Conservation (phyloP, 257 asterid genomes). For the Rehmannia glutinosa region DNA sequence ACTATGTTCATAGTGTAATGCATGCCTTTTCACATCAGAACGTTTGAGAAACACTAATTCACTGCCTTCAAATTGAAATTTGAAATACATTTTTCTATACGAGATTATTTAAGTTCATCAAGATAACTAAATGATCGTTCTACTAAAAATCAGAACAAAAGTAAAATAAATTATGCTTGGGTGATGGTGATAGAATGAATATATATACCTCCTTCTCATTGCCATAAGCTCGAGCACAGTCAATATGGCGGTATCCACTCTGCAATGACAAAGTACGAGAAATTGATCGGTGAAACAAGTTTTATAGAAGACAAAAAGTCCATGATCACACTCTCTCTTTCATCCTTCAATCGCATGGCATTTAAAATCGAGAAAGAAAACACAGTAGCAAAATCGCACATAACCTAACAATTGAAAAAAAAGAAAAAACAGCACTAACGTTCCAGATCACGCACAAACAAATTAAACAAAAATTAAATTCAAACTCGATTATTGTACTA, state of each 20-base stretch:
- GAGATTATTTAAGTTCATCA: not conserved
- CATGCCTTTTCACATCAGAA: not conserved
- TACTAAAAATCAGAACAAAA: not conserved
- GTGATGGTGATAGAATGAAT: not conserved
- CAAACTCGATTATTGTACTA: not conserved
- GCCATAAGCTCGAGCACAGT: slow-evolving; percentile 29
- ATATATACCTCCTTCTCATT: slow-evolving; percentile 37
- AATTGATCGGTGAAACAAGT: not conserved
- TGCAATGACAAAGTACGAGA: slow-evolving; percentile 11
- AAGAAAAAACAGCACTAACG: not conserved
- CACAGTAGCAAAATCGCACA: not conserved
- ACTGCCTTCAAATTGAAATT: not conserved
- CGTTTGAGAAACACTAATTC: not conserved
- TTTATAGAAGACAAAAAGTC: not conserved
- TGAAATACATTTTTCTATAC: not conserved
- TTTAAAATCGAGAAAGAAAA: not conserved
- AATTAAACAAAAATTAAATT: not conserved
- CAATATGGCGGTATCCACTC: slow-evolving; percentile 42
- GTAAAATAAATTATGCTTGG: not conserved
- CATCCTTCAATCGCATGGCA: too few relatives aligned
- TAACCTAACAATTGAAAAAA: not conserved
- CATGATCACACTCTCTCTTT: too few relatives aligned
- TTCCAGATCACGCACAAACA: not conserved
- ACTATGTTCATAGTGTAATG: not conserved
- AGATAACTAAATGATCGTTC: too few relatives aligned